Evolutionary conservation across 1,284 basidiomycete genomes (phyloP), one percentile per base, ranked within the genome.

Genomic region (Sanghuangporus baumii): DNA sequence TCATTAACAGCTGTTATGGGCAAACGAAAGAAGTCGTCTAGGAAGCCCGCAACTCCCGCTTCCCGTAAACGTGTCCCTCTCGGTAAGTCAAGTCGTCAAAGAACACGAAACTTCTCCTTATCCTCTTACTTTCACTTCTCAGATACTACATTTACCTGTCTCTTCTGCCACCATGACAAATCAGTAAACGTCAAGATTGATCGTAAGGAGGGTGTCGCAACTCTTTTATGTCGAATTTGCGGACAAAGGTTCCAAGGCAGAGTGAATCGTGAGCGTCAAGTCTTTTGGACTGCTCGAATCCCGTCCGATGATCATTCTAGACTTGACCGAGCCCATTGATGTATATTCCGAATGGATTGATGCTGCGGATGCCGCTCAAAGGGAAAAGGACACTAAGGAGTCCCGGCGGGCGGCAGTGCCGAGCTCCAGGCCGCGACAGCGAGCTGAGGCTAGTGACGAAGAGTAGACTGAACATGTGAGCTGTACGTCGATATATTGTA

Each of bases 301-400:
- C 68, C 31, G 6, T n/a, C 52, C 36, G 36, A 54, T 18, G 31
- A 18, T 64, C 69, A 26, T 14, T 57, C 52, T 62, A 88, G 91
- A 94, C 71, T 79, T 95, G 55, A 93, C 91, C 1, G 93, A 94
- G 69, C 85, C 93, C 5, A 88, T 95, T 65, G 93, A 95, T 73
- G 91, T 95, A 34, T 95, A 94, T 73, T 92, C 91, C 9, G 89
- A 93, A 71, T 95, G 93, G 93, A 93, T 94, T 67, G 93, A 94
- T 73, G 92, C 93, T 52, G 91, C 91, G 20, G 92, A 94, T 71
- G 88, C 90, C 20, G 92, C 91, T 26, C 88, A 92, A 70, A 51
- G 55, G n/a, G 59, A 47, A 41, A n/a, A 48, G 47, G 63, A 66
- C 52, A 60, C 26, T 40, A 55, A 34, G 20, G 57, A 43, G 59